Evolutionary conservation across 805 yeast species (phyloP).

Genomic region (Wickerhamomyces queroliae): DNA sequence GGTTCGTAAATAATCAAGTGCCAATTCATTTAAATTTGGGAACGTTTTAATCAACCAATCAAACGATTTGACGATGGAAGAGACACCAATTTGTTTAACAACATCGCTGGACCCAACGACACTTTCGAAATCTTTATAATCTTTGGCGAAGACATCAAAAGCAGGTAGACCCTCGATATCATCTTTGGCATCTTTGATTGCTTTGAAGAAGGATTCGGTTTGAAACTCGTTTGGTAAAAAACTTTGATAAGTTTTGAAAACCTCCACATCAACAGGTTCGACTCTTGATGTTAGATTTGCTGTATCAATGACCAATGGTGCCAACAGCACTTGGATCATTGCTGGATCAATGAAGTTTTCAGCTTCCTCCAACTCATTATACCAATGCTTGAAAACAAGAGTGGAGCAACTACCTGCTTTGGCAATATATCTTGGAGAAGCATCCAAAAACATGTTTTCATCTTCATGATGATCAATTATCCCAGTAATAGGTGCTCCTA

Average conservation of each 20-base stretch:
- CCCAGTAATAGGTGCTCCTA: conserved; percentile 31
- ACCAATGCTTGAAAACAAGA: conserved; percentile 63
- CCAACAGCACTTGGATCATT: conserved; percentile 42
- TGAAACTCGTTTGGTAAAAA: background rate
- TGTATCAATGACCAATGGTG: conserved; percentile 78
- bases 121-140: conserved; percentile 68
- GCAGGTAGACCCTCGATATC: conserved; percentile 57
- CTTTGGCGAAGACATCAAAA: conserved; percentile 67
- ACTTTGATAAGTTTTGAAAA: conserved; percentile 32
- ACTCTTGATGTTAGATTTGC: conserved; percentile 58
- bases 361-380: conserved; percentile 15
- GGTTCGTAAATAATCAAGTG: conserved; percentile 21
- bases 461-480: conserved; percentile 91
- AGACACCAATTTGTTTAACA: conserved; percentile 54
- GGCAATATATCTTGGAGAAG: conserved; percentile 56
- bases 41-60: conserved; percentile 28
- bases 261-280: conserved; percentile 49
- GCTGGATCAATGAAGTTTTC: conserved; percentile 21
- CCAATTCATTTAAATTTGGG: conserved; percentile 2
- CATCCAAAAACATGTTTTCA: conserved; percentile 41
- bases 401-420: conserved; percentile 77
- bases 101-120: conserved; percentile 22
- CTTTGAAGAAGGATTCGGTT: conserved; percentile 20
- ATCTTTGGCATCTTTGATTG: conserved; percentile 45
- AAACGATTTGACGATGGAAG: conserved; percentile 64